phyloP scores from a whole-genome alignment of 441 rosid genomes.

The Aleurites moluccanus region DNA sequence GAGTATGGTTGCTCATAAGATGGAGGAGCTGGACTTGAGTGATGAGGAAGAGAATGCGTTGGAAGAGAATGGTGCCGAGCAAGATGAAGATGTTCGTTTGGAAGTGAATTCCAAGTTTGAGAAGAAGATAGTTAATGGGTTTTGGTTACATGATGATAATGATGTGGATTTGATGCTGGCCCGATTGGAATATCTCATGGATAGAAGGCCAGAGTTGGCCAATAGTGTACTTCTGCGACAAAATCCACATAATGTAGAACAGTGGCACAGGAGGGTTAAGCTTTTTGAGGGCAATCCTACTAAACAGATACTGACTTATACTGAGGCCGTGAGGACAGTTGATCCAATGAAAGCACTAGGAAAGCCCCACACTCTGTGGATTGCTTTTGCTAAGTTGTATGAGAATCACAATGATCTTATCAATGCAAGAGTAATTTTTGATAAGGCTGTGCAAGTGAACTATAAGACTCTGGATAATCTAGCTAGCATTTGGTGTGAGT shows the following conservation, averaged over 20 bases:
- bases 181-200: conserved; percentile 68
- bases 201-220: conserved; percentile 82
- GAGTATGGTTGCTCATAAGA: conserved; percentile 66
- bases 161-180: conserved; percentile 86
- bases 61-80: conserved; percentile 41
- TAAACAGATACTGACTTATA: conserved; percentile 82
- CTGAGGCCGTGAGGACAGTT: conserved; percentile 90
- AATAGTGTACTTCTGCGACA: conserved; percentile 89
- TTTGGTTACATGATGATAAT: conserved; percentile 80
- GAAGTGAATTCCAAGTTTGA: conserved; percentile 56
- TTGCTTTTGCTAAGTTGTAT: conserved; percentile 84
- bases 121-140: conserved; percentile 67
- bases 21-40: conserved; percentile 68
- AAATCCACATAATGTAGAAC: conserved; percentile 97
- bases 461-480: conserved; percentile 83
- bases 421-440: conserved; percentile 84
- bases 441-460: conserved; percentile 94
- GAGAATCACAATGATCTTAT: conserved; percentile 74
- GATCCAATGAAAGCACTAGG: conserved; percentile 96
- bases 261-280: conserved; percentile 91
- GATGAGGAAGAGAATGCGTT: conserved; percentile 63
- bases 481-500: conserved; percentile 94
- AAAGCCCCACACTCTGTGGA: conserved; percentile 89
- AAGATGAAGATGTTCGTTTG: conserved; percentile 64
- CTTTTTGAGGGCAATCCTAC: conserved; percentile 78